Percentiles rank a stretch among this genome's conserved stretches.
Conservation (phyloP, 1,284 basidiomycete genomes). For the Gymnopus androsaceus region DNA sequence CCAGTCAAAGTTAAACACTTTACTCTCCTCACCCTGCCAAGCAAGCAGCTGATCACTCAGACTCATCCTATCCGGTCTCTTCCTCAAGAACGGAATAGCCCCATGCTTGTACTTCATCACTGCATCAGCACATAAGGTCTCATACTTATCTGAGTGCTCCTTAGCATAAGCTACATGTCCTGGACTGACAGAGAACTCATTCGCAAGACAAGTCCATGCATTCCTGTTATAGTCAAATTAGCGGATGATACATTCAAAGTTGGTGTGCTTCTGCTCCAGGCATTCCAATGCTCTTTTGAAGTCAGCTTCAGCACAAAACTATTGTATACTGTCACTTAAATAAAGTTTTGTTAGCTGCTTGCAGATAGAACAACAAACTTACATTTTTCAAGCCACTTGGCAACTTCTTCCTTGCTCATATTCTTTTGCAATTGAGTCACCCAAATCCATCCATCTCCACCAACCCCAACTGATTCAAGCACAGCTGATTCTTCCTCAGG, state of each 20-base stretch:
- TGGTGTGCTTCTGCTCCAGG: slow-evolving; percentile 26
- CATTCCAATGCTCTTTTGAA: slow-evolving; percentile 30
- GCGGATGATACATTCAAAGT: slow-evolving; percentile 22
- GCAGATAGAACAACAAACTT: neutral
- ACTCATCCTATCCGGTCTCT: too few relatives aligned
- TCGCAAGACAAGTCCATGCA: slow-evolving; percentile 10
- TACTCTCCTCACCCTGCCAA: too few relatives aligned
- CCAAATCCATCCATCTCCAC: slow-evolving; percentile 10
- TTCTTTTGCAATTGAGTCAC: neutral
- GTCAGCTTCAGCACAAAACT: slow-evolving; percentile 31
- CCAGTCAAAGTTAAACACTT: too few relatives aligned
- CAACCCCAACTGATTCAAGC: neutral
- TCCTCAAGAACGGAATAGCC: too few relatives aligned
- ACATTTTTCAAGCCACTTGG: slow-evolving; percentile 6
- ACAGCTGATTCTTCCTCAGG: neutral
- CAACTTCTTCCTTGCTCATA: neutral
- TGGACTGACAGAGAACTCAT: neutral
- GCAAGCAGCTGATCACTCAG: too few relatives aligned
- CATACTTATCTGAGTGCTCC: slow-evolving; percentile 11
- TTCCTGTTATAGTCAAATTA: slow-evolving; percentile 17
- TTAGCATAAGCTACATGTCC: slow-evolving; percentile 18
- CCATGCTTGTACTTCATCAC: neutral
- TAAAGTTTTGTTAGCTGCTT: neutral
- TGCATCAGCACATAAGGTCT: neutral
- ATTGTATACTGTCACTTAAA: slow-evolving; percentile 29